Conservation (phyloP, 306 rosid species). For the Trichosanthes cucumerina region DNA sequence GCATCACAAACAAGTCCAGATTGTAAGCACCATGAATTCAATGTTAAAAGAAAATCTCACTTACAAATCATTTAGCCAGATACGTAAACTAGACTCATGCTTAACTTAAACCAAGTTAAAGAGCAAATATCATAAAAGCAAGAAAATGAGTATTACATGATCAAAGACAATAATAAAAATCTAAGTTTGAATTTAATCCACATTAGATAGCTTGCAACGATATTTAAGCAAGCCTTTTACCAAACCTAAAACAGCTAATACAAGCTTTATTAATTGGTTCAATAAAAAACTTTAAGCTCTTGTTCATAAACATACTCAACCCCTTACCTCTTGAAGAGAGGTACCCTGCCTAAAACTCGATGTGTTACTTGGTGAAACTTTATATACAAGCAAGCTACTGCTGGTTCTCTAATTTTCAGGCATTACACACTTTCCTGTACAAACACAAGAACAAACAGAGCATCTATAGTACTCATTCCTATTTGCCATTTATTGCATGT, state of each 20-base stretch:
- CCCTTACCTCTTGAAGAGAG: conserved; percentile 2
- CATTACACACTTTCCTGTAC: neutral
- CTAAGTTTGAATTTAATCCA: neutral
- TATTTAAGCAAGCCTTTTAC: neutral
- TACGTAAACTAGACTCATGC: neutral
- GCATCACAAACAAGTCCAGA: neutral
- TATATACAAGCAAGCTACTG: neutral
- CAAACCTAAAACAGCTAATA: neutral
- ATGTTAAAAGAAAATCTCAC: neutral
- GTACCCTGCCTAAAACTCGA: neutral
- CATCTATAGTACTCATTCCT: neutral
- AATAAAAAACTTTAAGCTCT: neutral
- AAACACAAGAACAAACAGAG: neutral
- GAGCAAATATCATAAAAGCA: neutral
- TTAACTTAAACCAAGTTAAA: neutral
- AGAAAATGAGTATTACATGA: neutral
- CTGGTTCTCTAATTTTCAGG: neutral
- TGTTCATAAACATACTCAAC: neutral
- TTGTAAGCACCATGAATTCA: neutral
- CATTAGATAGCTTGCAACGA: neutral
- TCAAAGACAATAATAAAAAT: neutral
- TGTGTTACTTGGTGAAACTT: neutral
- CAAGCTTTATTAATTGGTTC: neutral
- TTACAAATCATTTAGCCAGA: neutral
- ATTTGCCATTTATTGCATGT: neutral